phyloP scores from a whole-genome alignment of 768 basidiomycete species.

The Pisolithus microcarpus region DNA sequence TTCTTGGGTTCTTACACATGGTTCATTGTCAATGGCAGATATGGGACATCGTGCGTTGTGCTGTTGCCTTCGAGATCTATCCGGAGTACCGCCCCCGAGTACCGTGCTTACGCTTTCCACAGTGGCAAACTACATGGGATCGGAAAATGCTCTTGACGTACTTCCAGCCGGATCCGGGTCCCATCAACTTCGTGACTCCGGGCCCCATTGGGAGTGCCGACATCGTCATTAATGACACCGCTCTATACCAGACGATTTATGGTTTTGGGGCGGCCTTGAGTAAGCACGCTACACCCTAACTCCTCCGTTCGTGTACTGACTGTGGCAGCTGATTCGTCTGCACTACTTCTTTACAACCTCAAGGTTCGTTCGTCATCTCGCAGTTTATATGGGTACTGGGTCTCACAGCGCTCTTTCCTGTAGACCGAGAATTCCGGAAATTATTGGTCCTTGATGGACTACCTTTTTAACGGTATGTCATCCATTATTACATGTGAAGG shows the following conservation, averaged over 20 bases:
- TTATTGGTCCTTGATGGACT: constrained; percentile 52
- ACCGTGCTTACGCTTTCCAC: neutral
- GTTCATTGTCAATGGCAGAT: constrained; percentile 41
- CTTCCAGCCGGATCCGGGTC: constrained; percentile 21
- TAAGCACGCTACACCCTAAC: constrained; percentile 21
- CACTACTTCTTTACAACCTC: constrained; percentile 49
- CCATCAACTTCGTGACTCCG: constrained; percentile 33
- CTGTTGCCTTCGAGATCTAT: neutral
- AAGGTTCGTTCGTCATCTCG: constrained; percentile 47
- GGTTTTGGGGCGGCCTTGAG: constrained; percentile 67
- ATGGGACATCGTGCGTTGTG: constrained; percentile 41
- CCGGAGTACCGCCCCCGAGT: constrained; percentile 1
- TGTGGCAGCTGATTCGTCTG: constrained; percentile 61
- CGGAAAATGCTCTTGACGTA: constrained; percentile 24
- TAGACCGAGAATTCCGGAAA: constrained; percentile 45
- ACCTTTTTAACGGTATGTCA: constrained; percentile 43
- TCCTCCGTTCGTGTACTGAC: constrained; percentile 2
- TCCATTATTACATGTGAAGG: neutral
- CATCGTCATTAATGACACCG: constrained; percentile 51
- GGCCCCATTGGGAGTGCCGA: constrained; percentile 52
- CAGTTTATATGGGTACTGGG: neutral
- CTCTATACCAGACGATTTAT: constrained; percentile 52
- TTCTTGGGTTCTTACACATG: constrained; percentile 14
- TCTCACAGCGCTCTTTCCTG: neutral
- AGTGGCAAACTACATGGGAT: constrained; percentile 53